Percentiles rank a stretch among this genome's conserved stretches.
Conservation (phyloP, 257 asterid species). For the Solanum pennellii region DNA sequence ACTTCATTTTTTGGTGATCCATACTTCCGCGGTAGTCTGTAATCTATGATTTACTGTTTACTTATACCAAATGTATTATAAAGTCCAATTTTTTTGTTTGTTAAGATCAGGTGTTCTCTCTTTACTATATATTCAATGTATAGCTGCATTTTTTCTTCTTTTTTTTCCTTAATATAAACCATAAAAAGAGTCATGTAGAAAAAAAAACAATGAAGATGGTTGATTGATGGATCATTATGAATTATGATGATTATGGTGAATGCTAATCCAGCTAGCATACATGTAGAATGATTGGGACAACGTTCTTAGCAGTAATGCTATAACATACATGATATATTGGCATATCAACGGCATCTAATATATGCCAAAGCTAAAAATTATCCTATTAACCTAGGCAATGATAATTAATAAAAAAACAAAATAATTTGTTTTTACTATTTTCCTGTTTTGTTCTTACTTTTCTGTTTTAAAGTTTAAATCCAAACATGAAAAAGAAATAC, state of each 20-base stretch:
- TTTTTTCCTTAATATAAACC: background rate
- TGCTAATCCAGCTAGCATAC: background rate
- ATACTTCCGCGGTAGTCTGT: slow-evolving; percentile 56
- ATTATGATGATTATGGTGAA: background rate
- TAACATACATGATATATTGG: background rate
- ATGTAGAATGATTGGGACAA: background rate
- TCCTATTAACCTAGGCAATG: background rate
- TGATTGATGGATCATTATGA: background rate
- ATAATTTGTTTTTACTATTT: no score
- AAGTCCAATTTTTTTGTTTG: background rate
- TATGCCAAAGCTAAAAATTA: background rate
- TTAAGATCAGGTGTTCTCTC: background rate
- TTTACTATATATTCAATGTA: background rate
- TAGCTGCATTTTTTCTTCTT: background rate
- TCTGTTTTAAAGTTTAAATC: background rate
- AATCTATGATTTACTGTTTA: background rate
- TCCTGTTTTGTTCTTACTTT: background rate
- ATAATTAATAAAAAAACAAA: no score
- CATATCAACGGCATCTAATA: background rate
- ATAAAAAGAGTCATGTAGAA: no score
- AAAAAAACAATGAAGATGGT: background rate
- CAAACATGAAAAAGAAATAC: background rate
- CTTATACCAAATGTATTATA: background rate
- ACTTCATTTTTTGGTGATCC: slow-evolving; percentile 67
- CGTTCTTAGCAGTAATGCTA: background rate